phyloP scores from a whole-genome alignment of 768 basidiomycete genomes.

The Kwoniella dendrophila region DNA sequence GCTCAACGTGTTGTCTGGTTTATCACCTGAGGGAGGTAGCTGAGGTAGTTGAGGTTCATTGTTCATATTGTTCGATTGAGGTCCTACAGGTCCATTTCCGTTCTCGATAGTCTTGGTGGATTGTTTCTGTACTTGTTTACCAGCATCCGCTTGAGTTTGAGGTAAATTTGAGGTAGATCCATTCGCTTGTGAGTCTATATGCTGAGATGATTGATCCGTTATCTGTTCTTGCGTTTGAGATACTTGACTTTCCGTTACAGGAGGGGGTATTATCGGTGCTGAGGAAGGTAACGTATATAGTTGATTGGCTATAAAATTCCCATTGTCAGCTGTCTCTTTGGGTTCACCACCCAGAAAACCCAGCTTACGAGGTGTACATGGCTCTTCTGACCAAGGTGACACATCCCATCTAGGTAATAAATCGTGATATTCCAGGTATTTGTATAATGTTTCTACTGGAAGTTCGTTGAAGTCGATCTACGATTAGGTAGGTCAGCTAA shows the following conservation, averaged over 20 bases:
- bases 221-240: neutral
- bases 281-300: conserved; percentile 22
- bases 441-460: conserved; percentile 45
- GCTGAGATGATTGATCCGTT: too few relatives aligned
- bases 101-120: neutral
- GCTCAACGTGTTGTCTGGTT: too few relatives aligned
- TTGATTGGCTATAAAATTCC: conserved; percentile 17
- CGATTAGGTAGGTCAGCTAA: too few relatives aligned
- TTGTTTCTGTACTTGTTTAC: neutral
- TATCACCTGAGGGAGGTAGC: conserved; percentile 3
- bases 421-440: conserved; percentile 47
- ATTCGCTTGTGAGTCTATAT: neutral
- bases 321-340: neutral
- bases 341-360: neutral
- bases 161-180: neutral
- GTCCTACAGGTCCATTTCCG: neutral
- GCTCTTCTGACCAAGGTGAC: conserved; percentile 52
- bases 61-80: too few relatives aligned
- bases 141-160: neutral
- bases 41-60: conserved; percentile 10
- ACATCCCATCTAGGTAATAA: conserved; percentile 44
- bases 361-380: conserved; percentile 45
- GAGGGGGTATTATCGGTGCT: conserved; percentile 17
- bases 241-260: neutral
- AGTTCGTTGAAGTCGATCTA: conserved; percentile 51